Evolutionary conservation across 495 filamentous ascomycete genomes (phyloP), one percentile per base, ranked within the genome.

Genomic region (Durotheca rogersii): DNA sequence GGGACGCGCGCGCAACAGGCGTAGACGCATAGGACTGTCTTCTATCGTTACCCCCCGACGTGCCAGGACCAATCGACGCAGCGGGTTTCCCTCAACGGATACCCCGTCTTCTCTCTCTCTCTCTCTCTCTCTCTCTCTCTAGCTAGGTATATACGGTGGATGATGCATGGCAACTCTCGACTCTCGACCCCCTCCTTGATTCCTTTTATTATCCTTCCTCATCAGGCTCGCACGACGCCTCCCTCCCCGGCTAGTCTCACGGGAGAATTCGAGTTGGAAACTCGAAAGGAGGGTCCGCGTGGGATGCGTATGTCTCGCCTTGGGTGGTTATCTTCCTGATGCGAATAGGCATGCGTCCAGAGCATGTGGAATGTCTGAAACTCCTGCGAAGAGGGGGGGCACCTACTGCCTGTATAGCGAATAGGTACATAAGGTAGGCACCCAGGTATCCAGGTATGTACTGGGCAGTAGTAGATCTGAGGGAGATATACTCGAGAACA

Each of bases 341-440:
- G 51, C 51, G 46, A 47, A 47, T 33, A 59, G 56, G 41, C 56
- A 54, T 54, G 50, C 56, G 55, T 54, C 40, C 31, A 51, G 36
- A 59, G 55, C 55, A 53, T 58, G 55, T 44, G 55, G 55, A 58
- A 58, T 58, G 53, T 50, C 55, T 58, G 55, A 58, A 58, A 58
- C 55, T 58, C 46, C 43, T 53, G 48, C 33, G 50, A 27, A 46
- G 15, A 42, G 31, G 40, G 56, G 53, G 56, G 56, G 41, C 50
- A 59, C 50, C 33, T 47, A 44, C 42, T 41, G 53, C 49, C 53
- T 59, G 56, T 45, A 59, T 46, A 54, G 41, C 4, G n/a, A n/a
- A n/a, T n/a, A n/a, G n/a, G n/a, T n/a, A n/a, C n/a, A n/a, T n/a
- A n/a, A n/a, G n/a, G n/a, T n/a, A n/a, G n/a, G n/a, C n/a, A n/a